Percentiles rank a stretch among this genome's conserved stretches.
These are phyloP conservation scores for Argentina anserina DNA, from an alignment of 306 rosid species.

Conservation along the genomic window DNA sequence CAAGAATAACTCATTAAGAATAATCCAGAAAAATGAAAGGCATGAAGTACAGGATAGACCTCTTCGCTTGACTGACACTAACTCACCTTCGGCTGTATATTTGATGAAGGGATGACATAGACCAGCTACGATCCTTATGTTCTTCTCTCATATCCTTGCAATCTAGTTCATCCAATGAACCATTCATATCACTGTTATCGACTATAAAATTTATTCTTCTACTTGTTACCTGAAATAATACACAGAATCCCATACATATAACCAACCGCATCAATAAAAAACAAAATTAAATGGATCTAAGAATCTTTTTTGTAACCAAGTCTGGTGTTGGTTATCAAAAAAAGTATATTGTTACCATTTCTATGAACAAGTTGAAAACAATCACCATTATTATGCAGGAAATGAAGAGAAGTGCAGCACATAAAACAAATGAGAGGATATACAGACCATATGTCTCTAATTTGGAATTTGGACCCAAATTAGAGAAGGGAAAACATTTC, in stretches of 20 bases:
- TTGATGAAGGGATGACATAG: conserved; percentile 84
- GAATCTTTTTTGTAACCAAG: not conserved
- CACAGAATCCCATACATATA: conserved; percentile 23
- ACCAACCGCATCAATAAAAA: conserved; percentile 14
- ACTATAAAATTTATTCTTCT: conserved; percentile 88
- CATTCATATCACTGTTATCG: conserved; percentile 51
- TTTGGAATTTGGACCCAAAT: not conserved
- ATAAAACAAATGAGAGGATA: not conserved
- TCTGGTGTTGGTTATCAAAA: not conserved
- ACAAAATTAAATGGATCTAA: not conserved
- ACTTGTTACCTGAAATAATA: conserved; percentile 67
- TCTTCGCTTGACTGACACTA: conserved; percentile 15
- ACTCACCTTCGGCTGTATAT: conserved; percentile 89
- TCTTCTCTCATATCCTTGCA: conserved; percentile 36
- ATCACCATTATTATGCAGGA: conserved; percentile 1
- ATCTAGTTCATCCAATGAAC: conserved; percentile 38
- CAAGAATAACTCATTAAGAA: conserved; percentile 6
- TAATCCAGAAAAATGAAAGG: conserved; percentile 1
- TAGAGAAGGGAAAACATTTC: not conserved
- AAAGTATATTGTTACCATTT: not conserved
- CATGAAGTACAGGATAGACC: conserved; percentile 12
- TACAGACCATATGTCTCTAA: not conserved
- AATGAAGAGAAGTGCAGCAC: not conserved
- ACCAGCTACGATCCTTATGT: conserved; percentile 88
- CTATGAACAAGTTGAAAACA: not conserved